phyloP scores from a whole-genome alignment of 1,284 basidiomycete species.

The Thelephora terrestris region DNA sequence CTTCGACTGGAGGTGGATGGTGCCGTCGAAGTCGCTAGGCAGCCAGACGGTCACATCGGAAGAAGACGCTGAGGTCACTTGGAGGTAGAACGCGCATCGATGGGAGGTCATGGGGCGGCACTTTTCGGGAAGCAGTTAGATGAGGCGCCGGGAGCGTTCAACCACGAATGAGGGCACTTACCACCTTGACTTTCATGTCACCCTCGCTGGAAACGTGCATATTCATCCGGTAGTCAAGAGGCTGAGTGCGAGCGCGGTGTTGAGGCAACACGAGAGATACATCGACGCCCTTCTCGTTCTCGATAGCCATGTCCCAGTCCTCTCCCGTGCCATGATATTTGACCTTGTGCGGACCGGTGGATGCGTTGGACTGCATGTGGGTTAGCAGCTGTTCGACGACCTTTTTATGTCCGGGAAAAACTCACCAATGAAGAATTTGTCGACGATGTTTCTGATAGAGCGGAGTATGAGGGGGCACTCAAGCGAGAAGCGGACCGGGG shows the following conservation, averaged over 20 bases:
- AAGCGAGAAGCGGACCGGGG: neutral
- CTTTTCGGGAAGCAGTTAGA: conserved; percentile 24
- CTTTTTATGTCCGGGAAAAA: neutral
- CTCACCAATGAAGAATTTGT: neutral
- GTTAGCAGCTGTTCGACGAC: no score
- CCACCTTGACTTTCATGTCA: conserved; percentile 60
- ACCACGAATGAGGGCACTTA: conserved; percentile 27
- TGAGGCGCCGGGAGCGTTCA: neutral
- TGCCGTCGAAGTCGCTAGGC: conserved; percentile 66
- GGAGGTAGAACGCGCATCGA: conserved; percentile 52
- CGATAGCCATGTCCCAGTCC: conserved; percentile 52
- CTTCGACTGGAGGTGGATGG: conserved; percentile 39
- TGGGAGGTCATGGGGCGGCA: conserved; percentile 45
- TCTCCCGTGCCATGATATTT: conserved; percentile 21
- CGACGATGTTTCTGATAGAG: neutral
- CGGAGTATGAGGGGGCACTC: neutral
- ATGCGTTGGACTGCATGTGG: no score
- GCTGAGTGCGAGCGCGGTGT: conserved; percentile 63
- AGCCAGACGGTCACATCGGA: conserved; percentile 64
- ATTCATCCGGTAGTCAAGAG: conserved; percentile 54
- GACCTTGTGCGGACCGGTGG: conserved; percentile 19
- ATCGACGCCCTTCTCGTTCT: conserved; percentile 44
- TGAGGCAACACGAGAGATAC: conserved; percentile 60
- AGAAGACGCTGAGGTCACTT: conserved; percentile 41
- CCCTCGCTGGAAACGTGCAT: conserved; percentile 50